Percentiles rank a stretch among this genome's conserved stretches.
phyloP scores from a whole-genome alignment of 495 filamentous ascomycete genomes.

The Podospora pseudoanserina region DNA sequence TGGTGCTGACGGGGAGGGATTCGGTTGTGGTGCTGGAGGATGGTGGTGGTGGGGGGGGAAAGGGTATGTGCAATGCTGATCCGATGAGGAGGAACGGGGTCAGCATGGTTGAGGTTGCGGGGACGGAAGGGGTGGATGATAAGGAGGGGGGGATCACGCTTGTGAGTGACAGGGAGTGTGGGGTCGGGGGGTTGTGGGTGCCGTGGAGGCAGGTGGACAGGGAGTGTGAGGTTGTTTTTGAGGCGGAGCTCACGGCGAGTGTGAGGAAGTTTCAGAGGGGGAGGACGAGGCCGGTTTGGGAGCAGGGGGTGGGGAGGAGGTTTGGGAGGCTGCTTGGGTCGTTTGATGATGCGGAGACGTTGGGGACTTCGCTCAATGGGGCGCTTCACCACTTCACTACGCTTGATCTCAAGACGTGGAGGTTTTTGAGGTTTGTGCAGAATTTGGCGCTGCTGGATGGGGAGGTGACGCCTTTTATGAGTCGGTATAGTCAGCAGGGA shows the following conservation, averaged over 20 bases:
- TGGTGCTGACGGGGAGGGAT: slow-evolving; percentile 42
- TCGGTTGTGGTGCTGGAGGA: slow-evolving; percentile 47
- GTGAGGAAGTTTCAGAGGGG: slow-evolving; percentile 48
- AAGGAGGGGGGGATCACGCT: slow-evolving; percentile 34
- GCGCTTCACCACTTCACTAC: slow-evolving; percentile 60
- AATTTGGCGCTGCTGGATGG: slow-evolving; percentile 46
- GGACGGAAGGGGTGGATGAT: slow-evolving; percentile 17
- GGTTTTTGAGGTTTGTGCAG: slow-evolving; percentile 61
- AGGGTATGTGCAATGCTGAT: slow-evolving; percentile 34
- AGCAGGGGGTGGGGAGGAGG: slow-evolving; percentile 24
- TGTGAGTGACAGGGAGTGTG: slow-evolving; percentile 46
- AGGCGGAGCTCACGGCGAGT: slow-evolving; percentile 47
- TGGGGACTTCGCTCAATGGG: slow-evolving; percentile 65
- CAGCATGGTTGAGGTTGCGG: slow-evolving; percentile 39
- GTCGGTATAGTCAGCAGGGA: slow-evolving; percentile 12
- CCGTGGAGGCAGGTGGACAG: slow-evolving; percentile 36
- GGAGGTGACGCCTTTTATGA: slow-evolving; percentile 24
- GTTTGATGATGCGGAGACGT: slow-evolving; percentile 40
- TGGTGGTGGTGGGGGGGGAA: slow-evolving; percentile 18
- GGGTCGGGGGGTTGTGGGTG: slow-evolving; percentile 51
- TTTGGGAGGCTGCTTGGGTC: slow-evolving; percentile 32
- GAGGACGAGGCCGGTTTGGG: slow-evolving; percentile 44
- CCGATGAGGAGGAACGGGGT: slow-evolving; percentile 33
- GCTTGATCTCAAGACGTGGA: slow-evolving; percentile 51
- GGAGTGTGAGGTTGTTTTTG: slow-evolving; percentile 47